phyloP scores from a whole-genome alignment of 805 yeast genomes.

The Kodamaea kaohsiungensis region DNA sequence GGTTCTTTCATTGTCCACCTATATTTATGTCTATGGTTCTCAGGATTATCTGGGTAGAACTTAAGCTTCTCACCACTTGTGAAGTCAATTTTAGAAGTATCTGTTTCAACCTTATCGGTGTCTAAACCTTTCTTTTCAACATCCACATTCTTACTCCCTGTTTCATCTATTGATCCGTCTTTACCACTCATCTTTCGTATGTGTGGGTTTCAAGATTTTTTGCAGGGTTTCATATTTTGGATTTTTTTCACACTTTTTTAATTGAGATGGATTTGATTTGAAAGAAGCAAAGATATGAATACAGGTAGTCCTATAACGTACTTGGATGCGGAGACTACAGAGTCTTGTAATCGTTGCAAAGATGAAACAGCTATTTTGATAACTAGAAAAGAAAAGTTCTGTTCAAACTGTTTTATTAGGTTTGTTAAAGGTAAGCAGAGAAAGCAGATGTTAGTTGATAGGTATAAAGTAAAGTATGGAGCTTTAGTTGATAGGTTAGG shows the following conservation, averaged over 20 bases:
- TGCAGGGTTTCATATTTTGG: not conserved
- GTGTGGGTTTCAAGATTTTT: not conserved
- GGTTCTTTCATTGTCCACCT: constrained; percentile 75
- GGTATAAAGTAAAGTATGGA: constrained; percentile 69
- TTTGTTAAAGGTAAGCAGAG: constrained; percentile 81
- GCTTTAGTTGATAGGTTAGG: constrained; percentile 32
- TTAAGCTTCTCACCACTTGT: constrained; percentile 60
- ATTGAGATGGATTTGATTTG: not conserved
- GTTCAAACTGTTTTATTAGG: constrained; percentile 65
- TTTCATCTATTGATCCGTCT: not conserved
- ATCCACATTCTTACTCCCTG: not conserved
- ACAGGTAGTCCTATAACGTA: constrained; percentile 12
- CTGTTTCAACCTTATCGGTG: constrained; percentile 30
- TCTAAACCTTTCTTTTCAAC: constrained; percentile 2
- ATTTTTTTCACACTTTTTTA: not conserved
- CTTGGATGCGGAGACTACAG: constrained; percentile 18
- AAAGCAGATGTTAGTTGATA: constrained; percentile 71
- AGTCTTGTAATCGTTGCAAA: constrained; percentile 53
- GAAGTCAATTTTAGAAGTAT: constrained; percentile 52
- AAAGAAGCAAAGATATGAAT: not conserved
- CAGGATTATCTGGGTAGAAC: constrained; percentile 88
- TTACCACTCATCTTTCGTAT: not conserved
- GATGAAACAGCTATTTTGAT: constrained; percentile 39
- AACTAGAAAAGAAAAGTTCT: constrained; percentile 66
- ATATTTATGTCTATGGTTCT: constrained; percentile 64